Evolutionary conservation across 2,329 filamentous ascomycete species (phyloP).

Genomic region (Thermothelomyces thermophilus): DNA sequence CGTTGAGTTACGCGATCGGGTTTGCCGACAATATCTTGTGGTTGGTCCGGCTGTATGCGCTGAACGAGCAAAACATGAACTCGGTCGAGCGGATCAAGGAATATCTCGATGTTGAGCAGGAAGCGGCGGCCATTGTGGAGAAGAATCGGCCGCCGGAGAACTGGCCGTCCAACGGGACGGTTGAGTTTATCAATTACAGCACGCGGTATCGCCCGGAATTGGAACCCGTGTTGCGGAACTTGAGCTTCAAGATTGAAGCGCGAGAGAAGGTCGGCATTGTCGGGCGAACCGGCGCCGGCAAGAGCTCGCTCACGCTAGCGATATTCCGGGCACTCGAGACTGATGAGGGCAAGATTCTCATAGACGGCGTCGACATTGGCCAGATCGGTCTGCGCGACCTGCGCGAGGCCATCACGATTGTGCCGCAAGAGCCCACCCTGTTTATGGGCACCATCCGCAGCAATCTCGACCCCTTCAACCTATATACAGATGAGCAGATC

Average conservation of each 20-base stretch:
- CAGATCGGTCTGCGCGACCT: conserved; percentile 88
- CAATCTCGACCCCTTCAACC: conserved; percentile 86
- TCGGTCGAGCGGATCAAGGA: conserved; percentile 96
- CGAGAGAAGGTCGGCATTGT: conserved; percentile 95
- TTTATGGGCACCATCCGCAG: conserved; percentile 87
- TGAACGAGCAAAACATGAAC: conserved; percentile 99
- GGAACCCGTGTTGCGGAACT: conserved; percentile 73
- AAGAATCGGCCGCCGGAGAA: conserved; percentile 68
- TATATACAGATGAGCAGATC: conserved; percentile 85
- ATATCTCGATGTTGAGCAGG: conserved; percentile 92
- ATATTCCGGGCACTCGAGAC: conserved; percentile 92
- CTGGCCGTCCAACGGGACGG: conserved; percentile 80
- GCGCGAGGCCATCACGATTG: conserved; percentile 90
- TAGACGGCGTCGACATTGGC: conserved; percentile 87
- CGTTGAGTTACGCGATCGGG: conserved; percentile 89
- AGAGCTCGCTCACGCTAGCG: conserved; percentile 88
- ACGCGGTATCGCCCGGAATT: conserved; percentile 85
- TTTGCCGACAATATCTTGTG: conserved; percentile 97
- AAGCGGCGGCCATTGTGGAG: conserved; percentile 71
- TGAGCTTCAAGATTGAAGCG: conserved; percentile 80
- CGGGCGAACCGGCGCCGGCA: conserved; percentile 89
- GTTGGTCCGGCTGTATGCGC: conserved; percentile 88
- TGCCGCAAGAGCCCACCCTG: conserved; percentile 91
- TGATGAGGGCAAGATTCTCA: conserved; percentile 78
- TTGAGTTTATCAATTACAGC: conserved; percentile 84